phyloP scores from a whole-genome alignment of 257 asterid species.

The Buddleja alternifolia region DNA sequence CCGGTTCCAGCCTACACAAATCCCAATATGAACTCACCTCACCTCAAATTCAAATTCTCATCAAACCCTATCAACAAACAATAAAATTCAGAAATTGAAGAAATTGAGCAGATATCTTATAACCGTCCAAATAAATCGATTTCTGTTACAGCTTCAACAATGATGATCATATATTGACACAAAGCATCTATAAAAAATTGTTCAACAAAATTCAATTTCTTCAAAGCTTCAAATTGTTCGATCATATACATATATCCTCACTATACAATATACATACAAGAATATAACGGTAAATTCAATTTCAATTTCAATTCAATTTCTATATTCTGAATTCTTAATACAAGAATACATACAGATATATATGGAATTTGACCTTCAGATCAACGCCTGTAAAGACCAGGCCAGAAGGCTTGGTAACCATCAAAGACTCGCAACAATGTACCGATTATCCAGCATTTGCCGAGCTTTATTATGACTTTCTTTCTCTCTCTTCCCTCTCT shows the following conservation, averaged over 20 bases:
- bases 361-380: constrained; percentile 56
- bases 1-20: constrained; percentile 66
- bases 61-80: constrained; percentile 30
- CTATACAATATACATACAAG: constrained; percentile 7
- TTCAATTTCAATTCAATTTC: constrained; percentile 2
- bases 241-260: neutral
- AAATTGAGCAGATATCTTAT: constrained; percentile 1
- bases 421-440: constrained; percentile 58
- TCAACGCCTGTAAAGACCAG: constrained; percentile 59
- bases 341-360: neutral
- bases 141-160: constrained; percentile 19
- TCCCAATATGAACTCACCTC: constrained; percentile 26
- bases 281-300: neutral
- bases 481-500: constrained; percentile 40
- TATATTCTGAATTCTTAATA: constrained; percentile 11
- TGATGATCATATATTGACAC: constrained; percentile 9
- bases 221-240: neutral
- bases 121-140: neutral
- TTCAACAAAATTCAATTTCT: neutral
- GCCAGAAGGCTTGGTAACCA: constrained; percentile 56
- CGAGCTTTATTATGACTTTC: constrained; percentile 36
- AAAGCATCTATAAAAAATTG: neutral
- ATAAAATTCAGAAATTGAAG: constrained; percentile 12
- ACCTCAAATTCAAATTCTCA: constrained; percentile 46
- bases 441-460: constrained; percentile 61